Base-by-base conservation (phyloP, 306 rosid genomes). In the Cyclanthera cordifolia region DNA sequence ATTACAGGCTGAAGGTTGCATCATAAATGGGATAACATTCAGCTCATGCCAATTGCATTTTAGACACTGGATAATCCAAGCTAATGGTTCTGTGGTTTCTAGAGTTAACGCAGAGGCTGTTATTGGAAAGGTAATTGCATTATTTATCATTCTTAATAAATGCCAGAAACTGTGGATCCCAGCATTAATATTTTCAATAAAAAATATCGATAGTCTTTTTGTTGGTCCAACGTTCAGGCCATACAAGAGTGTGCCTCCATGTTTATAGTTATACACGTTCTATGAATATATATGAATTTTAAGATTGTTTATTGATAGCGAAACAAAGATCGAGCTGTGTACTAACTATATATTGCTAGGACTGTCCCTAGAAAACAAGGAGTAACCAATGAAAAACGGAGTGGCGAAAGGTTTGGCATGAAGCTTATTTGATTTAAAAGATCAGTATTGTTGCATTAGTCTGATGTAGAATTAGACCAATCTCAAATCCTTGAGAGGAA, bases 21-120 rank as follows among this genome's bases (percentile, higher is more conserved):
- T 79, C 70, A 47, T 92, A 37, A 75, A 81, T 77, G 89, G 95
- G 67, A 74, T 81, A 76, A 37, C 75, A 53, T 83, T 82, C 75
- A n/a, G 70, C 77, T 80, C 95, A 74, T 87, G 98, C 77, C 98
- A 89, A 74, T 83, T 92, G 77, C 63, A 80, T 43, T 45, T 70
- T 82, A 84, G 98, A 78, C 95, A 63, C 79, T 92, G 98, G 98
- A 64, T 80, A 57, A 79, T 92, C 52, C 84, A 75, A 74, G 86
- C 89, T 25, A 72, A 79, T 82, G 85, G 83, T 67, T 16, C 0
- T 6, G 79, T 89, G 55, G 73, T 74, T 69, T 74, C 82, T 67
- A 74, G 81, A 73, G 63, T 79, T 49, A 65, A 85, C 43, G 90
- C 50, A 51, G 96, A 92, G 78, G 98, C 93, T 56, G 98, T 89